Conservation (phyloP, 495 filamentous ascomycete genomes). For the Lasiosphaeria ovina region DNA sequence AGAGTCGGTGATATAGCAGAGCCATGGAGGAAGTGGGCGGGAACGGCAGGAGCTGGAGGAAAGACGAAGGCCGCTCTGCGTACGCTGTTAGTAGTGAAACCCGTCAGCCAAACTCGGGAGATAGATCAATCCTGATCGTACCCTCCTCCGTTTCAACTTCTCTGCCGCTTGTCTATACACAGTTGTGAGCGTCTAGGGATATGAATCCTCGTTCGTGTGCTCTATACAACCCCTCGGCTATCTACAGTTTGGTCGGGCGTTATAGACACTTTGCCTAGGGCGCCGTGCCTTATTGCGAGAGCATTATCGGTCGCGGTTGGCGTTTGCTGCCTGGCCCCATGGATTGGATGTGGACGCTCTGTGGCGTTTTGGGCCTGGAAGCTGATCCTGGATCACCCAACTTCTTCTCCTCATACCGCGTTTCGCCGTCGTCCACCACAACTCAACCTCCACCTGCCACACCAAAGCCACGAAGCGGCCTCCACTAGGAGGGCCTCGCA, state of each 20-base stretch:
- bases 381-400: not conserved
- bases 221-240: slow-evolving; percentile 7
- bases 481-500: slow-evolving; percentile 5
- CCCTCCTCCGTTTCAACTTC: slow-evolving; percentile 14
- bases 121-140: slow-evolving; percentile 14
- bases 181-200: slow-evolving; percentile 13
- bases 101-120: slow-evolving; percentile 13
- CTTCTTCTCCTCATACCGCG: slow-evolving; percentile 1
- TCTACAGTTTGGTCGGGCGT: not conserved
- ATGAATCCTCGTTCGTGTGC: slow-evolving; percentile 12
- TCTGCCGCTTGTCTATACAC: slow-evolving; percentile 13
- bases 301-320: slow-evolving; percentile 7
- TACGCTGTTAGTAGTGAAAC: slow-evolving; percentile 5
- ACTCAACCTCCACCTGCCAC: slow-evolving; percentile 1
- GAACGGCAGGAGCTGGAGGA: not conserved
- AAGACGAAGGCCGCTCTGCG: slow-evolving; percentile 5
- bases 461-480: slow-evolving; percentile 8
- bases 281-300: not conserved
- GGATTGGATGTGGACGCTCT: slow-evolving; percentile 13
- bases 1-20: slow-evolving; percentile 6
- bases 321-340: slow-evolving; percentile 1
- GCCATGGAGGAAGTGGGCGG: slow-evolving; percentile 5
- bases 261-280: slow-evolving; percentile 7
- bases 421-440: not conserved
- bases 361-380: slow-evolving; percentile 2